A percentile compares a stretch with the other conserved stretches of the same genome.
These are phyloP conservation scores for Clavulina sp. DNA, from an alignment of 768 basidiomycete genomes.

Conservation along the genomic window DNA sequence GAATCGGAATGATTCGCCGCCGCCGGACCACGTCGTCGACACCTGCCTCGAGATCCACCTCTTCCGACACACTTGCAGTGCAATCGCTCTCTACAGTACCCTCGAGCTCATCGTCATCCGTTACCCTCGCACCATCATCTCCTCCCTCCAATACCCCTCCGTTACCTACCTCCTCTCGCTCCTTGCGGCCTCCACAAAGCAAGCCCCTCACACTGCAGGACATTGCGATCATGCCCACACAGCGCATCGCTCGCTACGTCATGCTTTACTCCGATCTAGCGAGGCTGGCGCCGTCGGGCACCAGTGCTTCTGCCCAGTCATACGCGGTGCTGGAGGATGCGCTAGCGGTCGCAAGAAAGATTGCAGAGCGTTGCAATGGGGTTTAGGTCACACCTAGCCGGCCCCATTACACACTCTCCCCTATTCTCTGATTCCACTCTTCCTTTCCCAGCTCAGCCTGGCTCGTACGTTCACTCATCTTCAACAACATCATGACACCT, in stretches of 20 bases:
- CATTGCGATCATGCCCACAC: constrained; percentile 43
- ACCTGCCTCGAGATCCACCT: too few species aligned
- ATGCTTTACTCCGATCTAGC: constrained; percentile 25
- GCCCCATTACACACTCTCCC: too few species aligned
- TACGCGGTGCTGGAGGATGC: not conserved
- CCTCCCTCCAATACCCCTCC: not conserved
- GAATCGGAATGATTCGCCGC: too few species aligned
- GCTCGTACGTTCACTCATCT: too few species aligned
- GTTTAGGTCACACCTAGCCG: too few species aligned
- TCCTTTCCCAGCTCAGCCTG: too few species aligned
- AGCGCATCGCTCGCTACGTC: constrained; percentile 46
- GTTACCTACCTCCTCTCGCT: not conserved
- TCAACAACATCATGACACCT: too few species aligned
- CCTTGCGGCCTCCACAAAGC: not conserved
- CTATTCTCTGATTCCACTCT: too few species aligned
- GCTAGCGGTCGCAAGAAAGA: not conserved
- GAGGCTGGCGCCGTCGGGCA: not conserved
- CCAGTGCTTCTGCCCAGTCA: not conserved
- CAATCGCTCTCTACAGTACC: not conserved
- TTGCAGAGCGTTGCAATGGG: constrained; percentile 4
- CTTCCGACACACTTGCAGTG: too few species aligned
- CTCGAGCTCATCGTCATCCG: not conserved
- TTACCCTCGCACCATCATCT: not conserved
- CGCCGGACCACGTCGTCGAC: too few species aligned
- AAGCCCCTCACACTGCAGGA: constrained; percentile 29